These are phyloP conservation scores for Globisporangium alternatum DNA, from an alignment of 352 stramenopile genomes.

Conservation along the genomic window DNA sequence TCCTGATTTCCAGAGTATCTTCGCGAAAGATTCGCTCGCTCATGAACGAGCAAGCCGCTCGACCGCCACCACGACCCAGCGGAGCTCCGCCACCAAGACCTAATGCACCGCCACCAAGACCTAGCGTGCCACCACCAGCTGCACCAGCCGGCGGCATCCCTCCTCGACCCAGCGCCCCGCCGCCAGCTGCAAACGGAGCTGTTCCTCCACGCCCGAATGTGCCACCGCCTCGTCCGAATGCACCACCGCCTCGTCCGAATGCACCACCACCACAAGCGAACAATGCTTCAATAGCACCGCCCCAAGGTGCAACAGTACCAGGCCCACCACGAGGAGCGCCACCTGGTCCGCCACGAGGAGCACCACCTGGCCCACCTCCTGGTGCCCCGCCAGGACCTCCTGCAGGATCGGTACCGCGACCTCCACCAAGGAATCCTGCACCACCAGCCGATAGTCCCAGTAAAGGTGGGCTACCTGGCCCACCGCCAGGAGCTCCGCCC, in stretches of 20 bases:
- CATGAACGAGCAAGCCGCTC: not conserved
- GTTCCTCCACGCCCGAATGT: conserved; percentile 13
- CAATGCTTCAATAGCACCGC: conserved; percentile 10
- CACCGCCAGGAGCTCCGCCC: conserved; percentile 44
- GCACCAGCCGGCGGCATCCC: not conserved
- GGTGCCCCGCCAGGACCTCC: conserved; percentile 23
- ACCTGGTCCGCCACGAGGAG: conserved; percentile 25
- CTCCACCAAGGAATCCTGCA: conserved; percentile 19
- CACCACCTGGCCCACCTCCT: conserved; percentile 29
- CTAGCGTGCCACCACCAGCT: conserved; percentile 21
- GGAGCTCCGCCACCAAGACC: conserved; percentile 2
- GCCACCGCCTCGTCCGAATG: conserved; percentile 23
- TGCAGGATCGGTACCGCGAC: conserved; percentile 21
- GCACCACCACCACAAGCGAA: conserved; percentile 10
- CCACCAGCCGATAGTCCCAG: conserved; percentile 7
- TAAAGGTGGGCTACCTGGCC: conserved; percentile 21
- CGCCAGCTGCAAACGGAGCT: not conserved
- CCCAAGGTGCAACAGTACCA: conserved; percentile 15
- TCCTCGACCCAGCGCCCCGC: conserved; percentile 9
- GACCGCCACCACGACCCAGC: conserved; percentile 9
- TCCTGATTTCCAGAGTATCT: too few relatives aligned
- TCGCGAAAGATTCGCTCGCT: not conserved
- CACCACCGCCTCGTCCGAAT: conserved; percentile 19
- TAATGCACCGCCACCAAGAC: conserved; percentile 18
- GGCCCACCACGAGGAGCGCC: not conserved